Percentiles rank a stretch among this genome's conserved stretches.
phyloP scores from a whole-genome alignment of 345 rosid genomes.

The Tarenaya hassleriana region DNA sequence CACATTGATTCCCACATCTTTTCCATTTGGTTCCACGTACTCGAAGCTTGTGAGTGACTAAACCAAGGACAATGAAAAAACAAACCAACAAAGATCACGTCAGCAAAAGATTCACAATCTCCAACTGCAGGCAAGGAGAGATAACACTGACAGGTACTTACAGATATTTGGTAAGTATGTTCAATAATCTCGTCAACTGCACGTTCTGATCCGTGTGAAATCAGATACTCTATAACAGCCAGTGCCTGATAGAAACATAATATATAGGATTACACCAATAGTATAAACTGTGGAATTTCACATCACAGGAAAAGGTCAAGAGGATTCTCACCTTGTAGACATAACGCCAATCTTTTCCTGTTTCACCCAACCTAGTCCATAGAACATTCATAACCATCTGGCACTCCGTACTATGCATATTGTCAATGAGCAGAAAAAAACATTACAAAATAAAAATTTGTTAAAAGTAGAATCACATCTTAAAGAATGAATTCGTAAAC shows the following conservation, averaged over 20 bases:
- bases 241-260: slow-evolving; percentile 50
- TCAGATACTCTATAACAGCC: slow-evolving; percentile 86
- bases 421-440: slow-evolving; percentile 18
- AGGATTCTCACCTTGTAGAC: slow-evolving; percentile 71
- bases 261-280: neutral
- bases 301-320: slow-evolving; percentile 13
- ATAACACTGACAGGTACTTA: slow-evolving; percentile 34
- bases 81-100: slow-evolving; percentile 24
- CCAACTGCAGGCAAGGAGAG: neutral
- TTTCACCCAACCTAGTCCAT: slow-evolving; percentile 85
- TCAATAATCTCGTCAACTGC: slow-evolving; percentile 97
- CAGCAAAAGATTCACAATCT: slow-evolving; percentile 22
- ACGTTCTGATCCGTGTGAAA: slow-evolving; percentile 94
- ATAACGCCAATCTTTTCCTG: slow-evolving; percentile 96
- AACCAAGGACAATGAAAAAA: slow-evolving; percentile 17
- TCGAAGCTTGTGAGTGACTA: slow-evolving; percentile 95
- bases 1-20: slow-evolving; percentile 87
- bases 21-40: slow-evolving; percentile 90
- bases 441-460: slow-evolving; percentile 8
- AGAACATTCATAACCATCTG: slow-evolving; percentile 93
- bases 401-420: slow-evolving; percentile 67
- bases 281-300: slow-evolving; percentile 2
- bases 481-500: slow-evolving; percentile 5
- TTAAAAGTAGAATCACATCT: neutral
- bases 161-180: slow-evolving; percentile 93